Base-by-base conservation (phyloP, 108 stramenopile species). In the Stephanodiscus minutulus region DNA sequence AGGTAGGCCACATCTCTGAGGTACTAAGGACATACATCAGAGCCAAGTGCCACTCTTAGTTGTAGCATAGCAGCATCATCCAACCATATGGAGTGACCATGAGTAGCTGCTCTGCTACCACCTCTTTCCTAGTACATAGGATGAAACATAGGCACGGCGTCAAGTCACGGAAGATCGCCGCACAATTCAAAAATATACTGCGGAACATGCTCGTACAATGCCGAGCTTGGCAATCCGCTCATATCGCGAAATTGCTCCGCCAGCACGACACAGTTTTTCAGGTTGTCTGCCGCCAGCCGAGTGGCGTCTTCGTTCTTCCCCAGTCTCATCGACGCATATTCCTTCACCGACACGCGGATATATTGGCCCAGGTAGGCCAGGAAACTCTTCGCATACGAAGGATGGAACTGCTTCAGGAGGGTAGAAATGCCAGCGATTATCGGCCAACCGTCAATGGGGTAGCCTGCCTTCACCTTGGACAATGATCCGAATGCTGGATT, bases 381-480 rank as follows among this genome's bases (percentile, higher is more conserved):
- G 33, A 86, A 62, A 48, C 79, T 60, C 48, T 68, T 56, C 2
- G 81, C 65, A 60, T 79, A 83, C 2, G 77, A 73, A 21, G 82
- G 77, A 63, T 86, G 86, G 49, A 87, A 86, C 77, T 89, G 88
- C 41, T 68, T 66, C 27, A 87, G 21, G n/a, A 89, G 36, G 10
- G 86, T 85, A 5, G 64, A 68, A 10, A 81, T 50, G 5, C 88
- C 88, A 1, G 69, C 84, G 47, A 79, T 77, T 7, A 89, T 31
- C 4, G 86, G 82, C 68, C 74, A 81, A 37, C 88, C 88, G 62
- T 89, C 86, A n/a, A 88, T 59, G 25, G 82, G 54, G 33, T 71
- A 81, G 9, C 70, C 74, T 4, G 41, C 36, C 25, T 76, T 82
- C 17, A 50, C 46, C 44, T 74, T 65, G 27, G 82, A 64, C 21